Evolutionary conservation across 176 grass and related monocot species (phyloP).

Genomic region (Ananas comosus): DNA sequence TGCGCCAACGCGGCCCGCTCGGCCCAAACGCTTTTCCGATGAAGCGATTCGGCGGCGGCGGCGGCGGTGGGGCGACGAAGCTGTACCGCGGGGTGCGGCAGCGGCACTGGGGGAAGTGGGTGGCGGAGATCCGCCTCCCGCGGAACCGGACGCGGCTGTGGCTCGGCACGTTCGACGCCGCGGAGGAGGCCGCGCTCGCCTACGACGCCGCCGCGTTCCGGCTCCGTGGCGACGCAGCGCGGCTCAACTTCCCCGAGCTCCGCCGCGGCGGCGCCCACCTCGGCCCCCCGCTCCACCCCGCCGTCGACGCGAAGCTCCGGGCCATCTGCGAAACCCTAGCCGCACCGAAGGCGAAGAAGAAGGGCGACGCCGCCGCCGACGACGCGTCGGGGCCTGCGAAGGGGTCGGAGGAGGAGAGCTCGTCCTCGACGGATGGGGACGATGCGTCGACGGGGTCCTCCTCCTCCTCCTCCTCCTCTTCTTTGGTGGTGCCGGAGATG

Average conservation of each 20-base stretch:
- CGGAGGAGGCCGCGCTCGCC: slow-evolving; percentile 57
- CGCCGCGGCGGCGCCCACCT: slow-evolving; percentile 12
- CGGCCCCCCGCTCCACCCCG: slow-evolving; percentile 17
- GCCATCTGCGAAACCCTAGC: slow-evolving; percentile 8
- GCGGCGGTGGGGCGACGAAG: slow-evolving; percentile 25
- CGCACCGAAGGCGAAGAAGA: neutral
- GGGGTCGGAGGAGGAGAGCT: slow-evolving; percentile 11
- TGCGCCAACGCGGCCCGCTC: slow-evolving; percentile 12
- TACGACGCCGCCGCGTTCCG: slow-evolving; percentile 69
- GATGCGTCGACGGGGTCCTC: neutral
- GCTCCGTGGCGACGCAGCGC: slow-evolving; percentile 51
- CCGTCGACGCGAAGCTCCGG: slow-evolving; percentile 15
- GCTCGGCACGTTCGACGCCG: slow-evolving; percentile 69
- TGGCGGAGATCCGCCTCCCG: slow-evolving; percentile 69
- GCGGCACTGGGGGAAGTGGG: slow-evolving; percentile 80
- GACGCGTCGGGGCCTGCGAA: neutral
- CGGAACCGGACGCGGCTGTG: slow-evolving; percentile 75
- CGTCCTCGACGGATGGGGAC: slow-evolving; percentile 8
- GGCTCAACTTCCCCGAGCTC: slow-evolving; percentile 66
- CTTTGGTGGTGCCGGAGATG: slow-evolving; percentile 27
- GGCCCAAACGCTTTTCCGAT: slow-evolving; percentile 31
- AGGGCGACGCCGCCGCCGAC: neutral
- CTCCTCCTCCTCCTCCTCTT: neutral
- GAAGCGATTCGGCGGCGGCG: slow-evolving; percentile 36
- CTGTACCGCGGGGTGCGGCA: slow-evolving; percentile 78